phyloP scores from a whole-genome alignment of 768 basidiomycete species.

The Russula brevipes region DNA sequence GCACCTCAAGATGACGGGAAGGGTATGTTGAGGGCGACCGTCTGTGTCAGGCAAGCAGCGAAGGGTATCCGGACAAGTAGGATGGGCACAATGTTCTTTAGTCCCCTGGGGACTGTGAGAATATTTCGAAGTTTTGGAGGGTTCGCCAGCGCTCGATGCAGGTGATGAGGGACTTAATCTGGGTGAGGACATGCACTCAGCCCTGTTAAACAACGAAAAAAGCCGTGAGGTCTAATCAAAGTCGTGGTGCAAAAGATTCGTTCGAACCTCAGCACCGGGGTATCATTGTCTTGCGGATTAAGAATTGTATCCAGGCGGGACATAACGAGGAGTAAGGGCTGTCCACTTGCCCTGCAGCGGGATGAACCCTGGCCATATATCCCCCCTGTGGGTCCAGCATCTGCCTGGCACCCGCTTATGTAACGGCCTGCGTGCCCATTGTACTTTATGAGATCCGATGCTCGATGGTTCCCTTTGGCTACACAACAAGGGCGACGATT shows the following conservation, averaged over 20 bases:
- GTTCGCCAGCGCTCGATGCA: constrained; percentile 14
- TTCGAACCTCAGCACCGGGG: constrained; percentile 10
- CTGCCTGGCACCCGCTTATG: background rate
- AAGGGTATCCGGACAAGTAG: constrained; percentile 72
- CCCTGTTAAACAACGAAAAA: constrained; percentile 7
- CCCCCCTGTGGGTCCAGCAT: constrained; percentile 5
- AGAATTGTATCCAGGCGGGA: constrained; percentile 25
- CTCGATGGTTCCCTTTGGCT: constrained; percentile 10
- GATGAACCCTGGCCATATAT: constrained; percentile 5
- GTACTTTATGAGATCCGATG: constrained; percentile 24
- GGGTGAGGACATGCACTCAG: constrained; percentile 15
- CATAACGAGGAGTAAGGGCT: constrained; percentile 11
- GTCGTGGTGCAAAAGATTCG: background rate
- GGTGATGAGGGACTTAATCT: constrained; percentile 12
- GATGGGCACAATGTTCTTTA: constrained; percentile 56
- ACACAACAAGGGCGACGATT: background rate
- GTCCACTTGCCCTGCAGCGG: background rate
- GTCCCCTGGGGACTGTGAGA: background rate
- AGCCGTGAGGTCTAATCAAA: background rate
- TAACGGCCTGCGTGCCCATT: constrained; percentile 9
- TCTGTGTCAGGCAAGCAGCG: constrained; percentile 74
- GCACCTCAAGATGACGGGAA: constrained; percentile 79
- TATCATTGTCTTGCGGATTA: constrained; percentile 18
- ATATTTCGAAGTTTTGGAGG: background rate
- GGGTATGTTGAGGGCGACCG: constrained; percentile 75